Evolutionary conservation across 306 rosid species (phyloP), one percentile per base, ranked within the genome.

Genomic region (Amphicarpaea edgeworthii): DNA sequence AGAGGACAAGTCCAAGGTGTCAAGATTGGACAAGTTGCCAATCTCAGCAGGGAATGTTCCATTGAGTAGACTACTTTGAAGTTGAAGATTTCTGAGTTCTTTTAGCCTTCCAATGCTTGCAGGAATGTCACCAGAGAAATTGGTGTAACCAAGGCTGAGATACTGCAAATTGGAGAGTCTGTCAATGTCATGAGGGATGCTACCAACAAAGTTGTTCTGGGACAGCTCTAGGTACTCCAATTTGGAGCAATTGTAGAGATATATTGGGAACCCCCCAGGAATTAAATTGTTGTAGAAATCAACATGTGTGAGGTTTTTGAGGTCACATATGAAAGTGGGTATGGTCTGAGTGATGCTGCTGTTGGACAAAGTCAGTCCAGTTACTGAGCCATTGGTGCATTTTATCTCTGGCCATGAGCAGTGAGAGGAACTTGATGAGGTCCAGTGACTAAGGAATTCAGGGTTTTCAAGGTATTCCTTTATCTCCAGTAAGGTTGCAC

Each of bases 281-380:
- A 93, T 76, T 14, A 0, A 65, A 70, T 90, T 88, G 6, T 1
- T 0, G 11, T 28, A 62, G 75, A 81, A 61, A 86, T 76, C 64
- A 68, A 93, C 76, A 30, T 16, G 42, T 41, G 85, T 78, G 71
- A 93, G 94, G 17, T 89, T 90, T 42, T 37, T 80, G 67, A 93
- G 91, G 51, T 89, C 88, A 79, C 91, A 93, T 20, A 93, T 49
- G 86, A 89, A 87, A 70, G 85, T 7, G 7, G 98, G 98, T 16
- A 93, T 46, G 7, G 81, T 61, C 24, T 57, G 70, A 6, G 0
- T 17, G 60, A 93, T 75, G 60, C 61, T 72, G 6, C 3, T 5
- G 51, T 51, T 16, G 9, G 1, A 0, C 7, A 90, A 46, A 11
- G 7, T 0, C 3, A 90, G 43, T 20, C 45, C 21, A 15, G 91